These are phyloP conservation scores for Candida nonsorbophila DNA, from an alignment of 805 yeast species.

Conservation along the genomic window DNA sequence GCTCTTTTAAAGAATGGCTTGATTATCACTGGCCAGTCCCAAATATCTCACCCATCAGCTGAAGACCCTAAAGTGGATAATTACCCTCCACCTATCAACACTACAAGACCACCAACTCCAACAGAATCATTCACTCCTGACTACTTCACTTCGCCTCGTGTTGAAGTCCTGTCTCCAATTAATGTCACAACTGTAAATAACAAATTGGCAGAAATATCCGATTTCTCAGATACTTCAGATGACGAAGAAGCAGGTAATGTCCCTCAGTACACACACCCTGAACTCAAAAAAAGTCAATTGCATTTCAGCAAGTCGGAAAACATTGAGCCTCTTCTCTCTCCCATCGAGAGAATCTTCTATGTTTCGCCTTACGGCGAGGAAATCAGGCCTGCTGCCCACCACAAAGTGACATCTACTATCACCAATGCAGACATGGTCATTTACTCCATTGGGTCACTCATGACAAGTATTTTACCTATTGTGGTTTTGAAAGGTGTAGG, in stretches of 20 bases:
- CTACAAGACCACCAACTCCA: slow-evolving; percentile 20
- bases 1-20: slow-evolving; percentile 67
- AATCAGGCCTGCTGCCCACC: slow-evolving; percentile 67
- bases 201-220: slow-evolving; percentile 3
- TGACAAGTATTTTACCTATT: slow-evolving; percentile 84
- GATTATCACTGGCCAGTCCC: slow-evolving; percentile 84
- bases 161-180: too few species aligned
- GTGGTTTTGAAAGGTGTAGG: slow-evolving; percentile 71
- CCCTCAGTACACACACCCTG: slow-evolving; percentile 75
- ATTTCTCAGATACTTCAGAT: slow-evolving; percentile 17
- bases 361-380: slow-evolving; percentile 88
- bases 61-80: slow-evolving; percentile 13
- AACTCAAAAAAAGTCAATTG: slow-evolving; percentile 65
- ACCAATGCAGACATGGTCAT: slow-evolving; percentile 50
- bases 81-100: slow-evolving; percentile 21
- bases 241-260: slow-evolving; percentile 55
- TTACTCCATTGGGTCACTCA: slow-evolving; percentile 81
- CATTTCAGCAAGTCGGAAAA: slow-evolving; percentile 59
- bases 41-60: slow-evolving; percentile 79
- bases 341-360: slow-evolving; percentile 68
- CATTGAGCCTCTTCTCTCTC: slow-evolving; percentile 60
- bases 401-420: slow-evolving; percentile 51
- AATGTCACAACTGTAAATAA: too few species aligned
- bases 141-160: too few species aligned
- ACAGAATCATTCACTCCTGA: too few species aligned